phyloP scores from a whole-genome alignment of 345 rosid genomes.

The Citrus inodora region DNA sequence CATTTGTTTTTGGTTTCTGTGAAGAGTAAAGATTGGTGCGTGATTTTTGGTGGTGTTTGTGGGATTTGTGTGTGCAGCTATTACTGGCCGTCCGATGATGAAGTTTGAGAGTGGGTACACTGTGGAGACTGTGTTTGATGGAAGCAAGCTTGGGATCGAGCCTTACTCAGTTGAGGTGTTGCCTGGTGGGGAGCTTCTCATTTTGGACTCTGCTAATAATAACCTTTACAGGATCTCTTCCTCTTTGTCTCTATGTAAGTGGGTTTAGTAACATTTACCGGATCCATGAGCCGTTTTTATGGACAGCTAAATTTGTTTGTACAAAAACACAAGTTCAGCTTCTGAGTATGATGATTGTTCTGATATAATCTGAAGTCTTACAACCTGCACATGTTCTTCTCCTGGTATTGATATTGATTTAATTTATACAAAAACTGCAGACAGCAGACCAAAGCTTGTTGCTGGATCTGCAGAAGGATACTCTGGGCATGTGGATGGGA shows the following conservation, averaged over 20 bases:
- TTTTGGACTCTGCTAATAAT: conserved; percentile 88
- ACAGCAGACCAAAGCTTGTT: conserved; percentile 77
- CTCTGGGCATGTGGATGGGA: conserved; percentile 91
- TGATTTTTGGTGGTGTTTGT: conserved; percentile 1
- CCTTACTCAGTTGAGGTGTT: conserved; percentile 79
- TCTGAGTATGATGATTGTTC: not conserved
- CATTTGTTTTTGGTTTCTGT: conserved; percentile 9
- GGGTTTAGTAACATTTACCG: conserved; percentile 61
- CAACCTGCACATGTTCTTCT: not conserved
- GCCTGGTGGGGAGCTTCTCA: conserved; percentile 81
- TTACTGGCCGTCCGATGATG: conserved; percentile 85
- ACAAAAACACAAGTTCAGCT: not conserved
- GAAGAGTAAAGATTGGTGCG: conserved; percentile 13
- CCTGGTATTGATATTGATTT: not conserved
- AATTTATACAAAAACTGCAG: conserved; percentile 30
- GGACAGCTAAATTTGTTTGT: not conserved
- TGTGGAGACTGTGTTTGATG: conserved; percentile 98
- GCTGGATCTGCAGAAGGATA: conserved; percentile 89
- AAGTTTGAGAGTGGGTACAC: conserved; percentile 91
- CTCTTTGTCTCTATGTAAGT: conserved; percentile 87
- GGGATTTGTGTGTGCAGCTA: conserved; percentile 40
- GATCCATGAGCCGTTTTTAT: conserved; percentile 36
- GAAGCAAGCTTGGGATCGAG: conserved; percentile 94
- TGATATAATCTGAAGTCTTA: not conserved
- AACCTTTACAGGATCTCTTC: conserved; percentile 87